Evolutionary conservation across 192 early-diverging fungal species (phyloP).

Genomic region (Rhizophagus sp.): DNA sequence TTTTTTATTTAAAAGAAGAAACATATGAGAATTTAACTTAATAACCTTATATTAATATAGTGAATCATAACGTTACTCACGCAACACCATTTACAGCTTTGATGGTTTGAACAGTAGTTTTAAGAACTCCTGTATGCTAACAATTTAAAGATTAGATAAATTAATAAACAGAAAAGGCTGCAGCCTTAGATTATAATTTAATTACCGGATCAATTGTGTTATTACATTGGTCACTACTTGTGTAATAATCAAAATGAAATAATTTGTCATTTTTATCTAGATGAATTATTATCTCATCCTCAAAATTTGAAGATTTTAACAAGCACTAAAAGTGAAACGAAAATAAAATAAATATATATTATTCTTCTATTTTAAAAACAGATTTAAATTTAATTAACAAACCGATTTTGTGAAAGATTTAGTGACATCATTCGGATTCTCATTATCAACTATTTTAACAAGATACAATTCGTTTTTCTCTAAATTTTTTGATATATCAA

Average conservation of each 20-base stretch:
- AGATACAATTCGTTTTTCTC: background rate
- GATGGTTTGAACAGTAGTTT: conserved; percentile 25
- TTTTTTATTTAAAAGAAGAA: background rate
- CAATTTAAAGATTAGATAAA: background rate
- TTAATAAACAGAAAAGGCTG: background rate
- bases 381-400: background rate
- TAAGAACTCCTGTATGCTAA: background rate
- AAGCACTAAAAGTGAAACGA: conserved; percentile 12
- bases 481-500: background rate
- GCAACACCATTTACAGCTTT: conserved; percentile 7
- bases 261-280: conserved; percentile 3
- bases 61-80: background rate
- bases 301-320: conserved; percentile 28
- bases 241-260: conserved; percentile 33
- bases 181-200: background rate
- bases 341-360: background rate
- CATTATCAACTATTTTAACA: conserved; percentile 26
- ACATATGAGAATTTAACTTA: background rate
- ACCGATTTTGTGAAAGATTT: conserved; percentile 28
- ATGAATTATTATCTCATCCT: conserved; percentile 32
- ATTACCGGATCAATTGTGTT: background rate
- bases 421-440: conserved; percentile 4
- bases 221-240: conserved; percentile 9
- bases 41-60: background rate
- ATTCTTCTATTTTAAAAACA: background rate